These are phyloP conservation scores for Penicillium canescens DNA, from an alignment of 495 filamentous ascomycete genomes.

Conservation along the genomic window DNA sequence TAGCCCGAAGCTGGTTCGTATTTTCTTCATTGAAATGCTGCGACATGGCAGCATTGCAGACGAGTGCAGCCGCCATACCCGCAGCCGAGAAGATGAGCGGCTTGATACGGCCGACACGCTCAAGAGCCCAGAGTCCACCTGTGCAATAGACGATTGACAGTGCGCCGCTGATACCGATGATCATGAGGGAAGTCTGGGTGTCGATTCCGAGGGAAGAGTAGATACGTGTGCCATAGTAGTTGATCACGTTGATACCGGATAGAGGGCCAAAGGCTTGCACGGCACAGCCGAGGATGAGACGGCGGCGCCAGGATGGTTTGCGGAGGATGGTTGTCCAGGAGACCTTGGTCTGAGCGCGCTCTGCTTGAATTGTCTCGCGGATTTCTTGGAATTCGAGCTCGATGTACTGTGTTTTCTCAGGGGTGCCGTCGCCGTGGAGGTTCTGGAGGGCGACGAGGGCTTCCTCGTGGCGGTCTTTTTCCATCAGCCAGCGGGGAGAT, in stretches of 20 bases:
- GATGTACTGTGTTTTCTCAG: conserved; percentile 17
- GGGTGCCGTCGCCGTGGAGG: conserved; percentile 13
- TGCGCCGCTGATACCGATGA: conserved; percentile 48
- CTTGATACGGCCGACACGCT: conserved; percentile 46
- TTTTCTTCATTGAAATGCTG: conserved; percentile 21
- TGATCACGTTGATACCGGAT: conserved; percentile 56
- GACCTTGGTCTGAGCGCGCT: conserved; percentile 15
- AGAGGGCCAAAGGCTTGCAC: conserved; percentile 54
- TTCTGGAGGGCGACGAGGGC: conserved; percentile 36
- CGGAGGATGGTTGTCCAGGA: conserved; percentile 47
- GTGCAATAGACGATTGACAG: conserved; percentile 37
- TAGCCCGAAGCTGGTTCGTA: conserved; percentile 40
- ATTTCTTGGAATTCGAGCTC: conserved; percentile 31
- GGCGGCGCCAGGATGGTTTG: conserved; percentile 44
- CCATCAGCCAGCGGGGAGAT: conserved; percentile 58
- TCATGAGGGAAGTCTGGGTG: conserved; percentile 45
- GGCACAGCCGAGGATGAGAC: conserved; percentile 52
- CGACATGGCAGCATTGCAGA: conserved; percentile 42
- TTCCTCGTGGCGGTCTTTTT: conserved; percentile 63
- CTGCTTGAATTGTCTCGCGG: conserved; percentile 21
- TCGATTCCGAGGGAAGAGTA: conserved; percentile 52
- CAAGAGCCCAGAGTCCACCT: conserved; percentile 39
- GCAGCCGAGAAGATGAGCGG: conserved; percentile 42
- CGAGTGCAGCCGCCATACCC: conserved; percentile 44
- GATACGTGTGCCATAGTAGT: conserved; percentile 57